phyloP scores from a whole-genome alignment of 2,329 filamentous ascomycete species.

The Alternaria incomplexa region DNA sequence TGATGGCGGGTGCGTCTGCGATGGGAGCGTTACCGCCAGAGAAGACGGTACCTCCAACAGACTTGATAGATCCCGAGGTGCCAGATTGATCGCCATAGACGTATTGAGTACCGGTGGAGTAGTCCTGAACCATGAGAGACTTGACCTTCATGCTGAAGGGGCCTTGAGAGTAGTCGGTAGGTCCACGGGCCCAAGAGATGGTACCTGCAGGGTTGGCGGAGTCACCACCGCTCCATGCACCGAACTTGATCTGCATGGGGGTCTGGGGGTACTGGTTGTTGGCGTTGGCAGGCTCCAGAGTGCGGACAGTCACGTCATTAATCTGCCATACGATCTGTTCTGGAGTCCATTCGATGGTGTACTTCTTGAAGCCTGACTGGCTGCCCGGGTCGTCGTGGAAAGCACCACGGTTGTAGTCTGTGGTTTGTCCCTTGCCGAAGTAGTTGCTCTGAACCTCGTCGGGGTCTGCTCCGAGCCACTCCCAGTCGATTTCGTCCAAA shows the following conservation, averaged over 20 bases:
- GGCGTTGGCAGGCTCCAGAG: slow-evolving; percentile 72
- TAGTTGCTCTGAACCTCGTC: slow-evolving; percentile 93
- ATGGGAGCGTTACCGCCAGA: slow-evolving; percentile 61
- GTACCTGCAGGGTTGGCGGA: slow-evolving; percentile 78
- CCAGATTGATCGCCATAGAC: slow-evolving; percentile 79
- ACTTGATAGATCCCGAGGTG: slow-evolving; percentile 79
- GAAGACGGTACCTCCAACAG: slow-evolving; percentile 79
- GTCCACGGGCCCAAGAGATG: slow-evolving; percentile 86
- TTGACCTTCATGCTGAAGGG: slow-evolving; percentile 88
- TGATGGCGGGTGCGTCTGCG: slow-evolving; percentile 65
- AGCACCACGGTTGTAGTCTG: slow-evolving; percentile 83
- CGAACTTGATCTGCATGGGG: slow-evolving; percentile 93
- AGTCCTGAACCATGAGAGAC: slow-evolving; percentile 80
- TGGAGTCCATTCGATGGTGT: slow-evolving; percentile 89
- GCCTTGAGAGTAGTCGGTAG: slow-evolving; percentile 80
- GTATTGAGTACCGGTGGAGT: slow-evolving; percentile 89
- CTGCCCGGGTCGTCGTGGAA: slow-evolving; percentile 74
- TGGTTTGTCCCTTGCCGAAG: slow-evolving; percentile 78
- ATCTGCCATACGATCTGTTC: slow-evolving; percentile 87
- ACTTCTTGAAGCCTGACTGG: slow-evolving; percentile 80
- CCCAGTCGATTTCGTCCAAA: slow-evolving; percentile 96
- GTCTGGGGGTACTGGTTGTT: slow-evolving; percentile 88
- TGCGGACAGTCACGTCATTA: slow-evolving; percentile 76
- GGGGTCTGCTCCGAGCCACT: slow-evolving; percentile 84
- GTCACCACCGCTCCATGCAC: slow-evolving; percentile 91